phyloP scores from a whole-genome alignment of 495 filamentous ascomycete genomes.

The Neurospora sp. region DNA sequence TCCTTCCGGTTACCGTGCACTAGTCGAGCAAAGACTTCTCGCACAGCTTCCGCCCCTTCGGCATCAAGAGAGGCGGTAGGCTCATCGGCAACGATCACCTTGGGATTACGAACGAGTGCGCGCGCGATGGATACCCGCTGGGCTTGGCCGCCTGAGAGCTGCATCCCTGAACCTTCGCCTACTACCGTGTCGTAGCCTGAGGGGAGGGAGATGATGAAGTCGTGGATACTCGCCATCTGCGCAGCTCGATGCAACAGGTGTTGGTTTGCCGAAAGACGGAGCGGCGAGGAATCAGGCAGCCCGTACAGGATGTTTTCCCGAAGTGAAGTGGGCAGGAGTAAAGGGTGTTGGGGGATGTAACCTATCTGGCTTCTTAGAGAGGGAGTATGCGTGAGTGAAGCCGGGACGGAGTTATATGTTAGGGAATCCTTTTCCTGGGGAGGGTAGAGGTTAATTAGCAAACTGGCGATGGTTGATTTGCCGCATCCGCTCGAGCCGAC shows the following conservation, averaged over 20 bases:
- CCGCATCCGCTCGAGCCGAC: conserved; percentile 79
- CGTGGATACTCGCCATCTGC: conserved; percentile 60
- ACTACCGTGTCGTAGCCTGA: conserved; percentile 65
- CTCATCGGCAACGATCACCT: conserved; percentile 75
- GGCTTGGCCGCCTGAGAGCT: conserved; percentile 73
- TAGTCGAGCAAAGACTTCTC: conserved; percentile 49
- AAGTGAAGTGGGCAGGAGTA: conserved; percentile 67
- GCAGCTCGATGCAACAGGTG: conserved; percentile 49
- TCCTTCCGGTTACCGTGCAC: conserved; percentile 14
- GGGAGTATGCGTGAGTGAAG: conserved; percentile 37
- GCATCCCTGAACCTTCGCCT: conserved; percentile 59
- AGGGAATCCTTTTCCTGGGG: conserved; percentile 26
- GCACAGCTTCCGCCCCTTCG: conserved; percentile 54
- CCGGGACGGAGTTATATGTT: conserved; percentile 45
- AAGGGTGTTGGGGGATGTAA: conserved; percentile 61
- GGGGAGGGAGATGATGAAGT: conserved; percentile 66
- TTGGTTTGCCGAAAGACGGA: conserved; percentile 11
- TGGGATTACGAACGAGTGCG: conserved; percentile 59
- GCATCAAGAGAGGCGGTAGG: conserved; percentile 74
- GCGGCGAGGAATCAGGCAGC: conserved; percentile 33
- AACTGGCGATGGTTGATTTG: conserved; percentile 74
- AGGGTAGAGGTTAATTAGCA: conserved; percentile 47
- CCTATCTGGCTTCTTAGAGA: background rate
- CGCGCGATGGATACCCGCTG: conserved; percentile 77
- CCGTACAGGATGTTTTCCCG: conserved; percentile 77